Percentiles rank a stretch among this genome's conserved stretches.
These are phyloP conservation scores for Prunus yedoensis DNA, from an alignment of 331 rosid species.

Conservation along the genomic window DNA sequence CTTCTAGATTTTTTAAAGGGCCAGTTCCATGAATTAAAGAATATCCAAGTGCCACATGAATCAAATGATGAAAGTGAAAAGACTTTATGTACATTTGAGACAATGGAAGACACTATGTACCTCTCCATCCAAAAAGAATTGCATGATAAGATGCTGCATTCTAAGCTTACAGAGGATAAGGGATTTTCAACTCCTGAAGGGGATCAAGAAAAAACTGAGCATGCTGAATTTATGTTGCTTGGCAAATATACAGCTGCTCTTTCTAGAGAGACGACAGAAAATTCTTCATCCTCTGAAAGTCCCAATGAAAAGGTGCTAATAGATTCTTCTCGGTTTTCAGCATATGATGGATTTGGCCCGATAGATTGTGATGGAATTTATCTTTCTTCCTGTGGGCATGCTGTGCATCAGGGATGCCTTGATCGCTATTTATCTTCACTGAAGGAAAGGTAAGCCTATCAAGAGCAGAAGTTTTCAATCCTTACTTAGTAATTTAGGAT, in stretches of 20 bases:
- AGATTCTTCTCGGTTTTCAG: conserved; percentile 44
- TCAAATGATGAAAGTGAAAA: conserved; percentile 42
- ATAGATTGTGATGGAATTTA: conserved; percentile 81
- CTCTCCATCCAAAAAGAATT: conserved; percentile 50
- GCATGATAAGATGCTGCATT: conserved; percentile 32
- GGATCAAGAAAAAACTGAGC: conserved; percentile 35
- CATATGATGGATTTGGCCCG: conserved; percentile 74
- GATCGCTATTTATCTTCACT: conserved; percentile 79
- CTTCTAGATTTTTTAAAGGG: conserved; percentile 51
- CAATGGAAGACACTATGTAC: conserved; percentile 68
- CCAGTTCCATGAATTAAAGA: conserved; percentile 50
- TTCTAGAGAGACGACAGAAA: conserved; percentile 47
- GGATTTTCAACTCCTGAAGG: conserved; percentile 32
- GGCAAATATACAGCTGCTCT: conserved; percentile 71
- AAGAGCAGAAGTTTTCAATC: background rate
- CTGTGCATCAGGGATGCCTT: conserved; percentile 95
- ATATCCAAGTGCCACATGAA: conserved; percentile 44
- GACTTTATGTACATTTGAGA: conserved; percentile 45
- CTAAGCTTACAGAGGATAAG: conserved; percentile 32
- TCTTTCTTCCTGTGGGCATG: conserved; percentile 98
- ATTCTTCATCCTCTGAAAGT: conserved; percentile 57
- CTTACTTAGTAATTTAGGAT: background rate
- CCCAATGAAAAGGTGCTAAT: conserved; percentile 39
- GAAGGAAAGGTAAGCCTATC: conserved; percentile 70
- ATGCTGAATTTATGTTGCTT: conserved; percentile 57